Percentiles rank a stretch among this genome's conserved stretches.
Evolutionary conservation across 2,329 filamentous ascomycete genomes (phyloP).

Genomic region (Diaporthe batatas): DNA sequence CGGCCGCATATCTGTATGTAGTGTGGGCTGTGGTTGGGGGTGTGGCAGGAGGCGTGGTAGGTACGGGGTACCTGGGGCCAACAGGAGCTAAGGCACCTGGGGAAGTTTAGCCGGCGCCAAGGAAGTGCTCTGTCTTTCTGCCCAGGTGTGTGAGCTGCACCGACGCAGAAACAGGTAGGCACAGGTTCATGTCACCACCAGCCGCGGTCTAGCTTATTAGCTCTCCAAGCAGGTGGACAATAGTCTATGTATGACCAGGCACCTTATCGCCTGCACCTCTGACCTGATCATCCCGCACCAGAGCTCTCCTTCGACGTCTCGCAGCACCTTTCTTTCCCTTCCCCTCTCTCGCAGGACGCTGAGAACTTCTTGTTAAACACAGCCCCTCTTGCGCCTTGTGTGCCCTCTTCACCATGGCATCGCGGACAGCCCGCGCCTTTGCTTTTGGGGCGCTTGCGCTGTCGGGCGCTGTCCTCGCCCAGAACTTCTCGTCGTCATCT

Average conservation of each 20-base stretch:
- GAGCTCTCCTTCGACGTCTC: not conserved
- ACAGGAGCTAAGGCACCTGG: not conserved
- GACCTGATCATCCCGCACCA: conserved; percentile 23
- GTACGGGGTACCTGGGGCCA: not conserved
- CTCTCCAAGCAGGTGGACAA: not conserved
- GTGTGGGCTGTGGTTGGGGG: no score
- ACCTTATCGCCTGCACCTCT: conserved; percentile 25
- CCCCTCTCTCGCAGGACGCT: conserved; percentile 10
- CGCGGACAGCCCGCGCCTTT: conserved; percentile 54
- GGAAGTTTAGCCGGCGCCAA: conserved; percentile 27
- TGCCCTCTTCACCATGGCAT: conserved; percentile 54
- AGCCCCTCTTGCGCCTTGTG: conserved; percentile 28
- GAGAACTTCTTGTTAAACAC: conserved; percentile 5
- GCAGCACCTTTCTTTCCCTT: not conserved
- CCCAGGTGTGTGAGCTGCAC: conserved; percentile 13
- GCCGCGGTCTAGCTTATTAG: conserved; percentile 29
- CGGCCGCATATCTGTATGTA: not conserved
- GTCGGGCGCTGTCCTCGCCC: conserved; percentile 56
- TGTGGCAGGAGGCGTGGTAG: no score
- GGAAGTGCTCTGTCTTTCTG: not conserved
- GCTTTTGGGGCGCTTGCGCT: conserved; percentile 57
- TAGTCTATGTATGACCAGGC: conserved; percentile 11
- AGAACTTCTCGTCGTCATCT: conserved; percentile 67
- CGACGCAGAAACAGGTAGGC: conserved; percentile 18
- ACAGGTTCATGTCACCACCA: conserved; percentile 5